phyloP scores from a whole-genome alignment of 305 asterid species.

The Fraxinus floribunda region DNA sequence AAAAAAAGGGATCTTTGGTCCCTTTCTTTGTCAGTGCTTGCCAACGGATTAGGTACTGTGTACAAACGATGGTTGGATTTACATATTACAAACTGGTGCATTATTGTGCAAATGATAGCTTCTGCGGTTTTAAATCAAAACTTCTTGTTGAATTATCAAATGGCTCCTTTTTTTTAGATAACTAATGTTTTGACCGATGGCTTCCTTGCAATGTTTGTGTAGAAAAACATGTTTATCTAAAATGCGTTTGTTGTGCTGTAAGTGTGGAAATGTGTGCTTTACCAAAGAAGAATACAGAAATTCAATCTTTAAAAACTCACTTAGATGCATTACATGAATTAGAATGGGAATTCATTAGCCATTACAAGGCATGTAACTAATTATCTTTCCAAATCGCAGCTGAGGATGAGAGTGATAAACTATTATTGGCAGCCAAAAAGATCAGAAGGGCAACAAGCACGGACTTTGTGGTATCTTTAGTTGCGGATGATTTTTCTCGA shows the following conservation, averaged over 20 bases:
- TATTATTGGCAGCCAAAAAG: slow-evolving; percentile 78
- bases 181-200: background rate
- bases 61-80: background rate
- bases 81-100: background rate
- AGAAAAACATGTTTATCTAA: background rate
- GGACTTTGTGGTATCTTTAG: slow-evolving; percentile 76
- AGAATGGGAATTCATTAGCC: background rate
- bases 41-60: background rate
- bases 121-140: background rate
- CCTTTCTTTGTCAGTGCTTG: background rate
- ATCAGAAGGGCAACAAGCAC: slow-evolving; percentile 79
- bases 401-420: slow-evolving; percentile 60
- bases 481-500: slow-evolving; percentile 83
- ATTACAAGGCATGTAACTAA: background rate
- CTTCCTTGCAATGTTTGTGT: background rate
- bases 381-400: slow-evolving; percentile 50
- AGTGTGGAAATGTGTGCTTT: background rate
- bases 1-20: background rate
- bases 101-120: background rate
- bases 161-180: background rate
- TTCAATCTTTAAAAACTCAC: background rate
- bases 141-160: background rate
- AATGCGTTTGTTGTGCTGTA: background rate
- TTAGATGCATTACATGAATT: background rate
- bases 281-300: background rate